Evolutionary conservation across 1,139 yeast genomes (phyloP).

Genomic region (Meyerozyma carpophila): DNA sequence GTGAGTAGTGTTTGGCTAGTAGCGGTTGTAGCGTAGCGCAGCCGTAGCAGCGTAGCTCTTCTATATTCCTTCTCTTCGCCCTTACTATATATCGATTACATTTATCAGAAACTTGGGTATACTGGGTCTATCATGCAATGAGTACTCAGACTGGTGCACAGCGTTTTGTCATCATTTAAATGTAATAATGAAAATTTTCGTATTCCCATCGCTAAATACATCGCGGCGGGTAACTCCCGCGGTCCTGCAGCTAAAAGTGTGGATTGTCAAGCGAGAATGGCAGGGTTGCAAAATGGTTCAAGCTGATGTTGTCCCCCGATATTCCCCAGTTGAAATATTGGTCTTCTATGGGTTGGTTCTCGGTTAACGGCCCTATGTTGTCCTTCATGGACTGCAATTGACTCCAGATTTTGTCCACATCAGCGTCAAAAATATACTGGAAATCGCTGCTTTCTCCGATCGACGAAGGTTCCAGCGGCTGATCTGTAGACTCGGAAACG

Average conservation of each 20-base stretch:
- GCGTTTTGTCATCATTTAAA: slow-evolving; percentile 41
- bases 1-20: no score
- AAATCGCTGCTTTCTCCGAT: background rate
- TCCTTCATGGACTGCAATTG: slow-evolving; percentile 32
- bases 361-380: slow-evolving; percentile 8
- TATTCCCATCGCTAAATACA: background rate
- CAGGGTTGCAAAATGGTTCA: background rate
- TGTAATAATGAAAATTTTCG: background rate
- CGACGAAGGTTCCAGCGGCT: slow-evolving; percentile 1
- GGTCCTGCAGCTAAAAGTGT: background rate
- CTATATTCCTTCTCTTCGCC: no score
- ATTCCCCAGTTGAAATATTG: background rate
- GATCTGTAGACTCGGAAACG: slow-evolving; percentile 4
- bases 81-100: background rate
- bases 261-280: background rate
- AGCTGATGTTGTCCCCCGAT: background rate
- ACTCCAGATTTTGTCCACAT: slow-evolving; percentile 37
- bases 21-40: no score
- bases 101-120: slow-evolving; percentile 44
- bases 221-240: background rate
- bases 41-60: no score
- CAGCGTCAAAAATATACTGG: slow-evolving; percentile 19
- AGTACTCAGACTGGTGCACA: slow-evolving; percentile 52
- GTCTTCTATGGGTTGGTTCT: background rate
- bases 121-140: slow-evolving; percentile 43